Evolutionary conservation across 2,329 filamentous ascomycete species (phyloP).

Genomic region (Aspergillus neoniger): DNA sequence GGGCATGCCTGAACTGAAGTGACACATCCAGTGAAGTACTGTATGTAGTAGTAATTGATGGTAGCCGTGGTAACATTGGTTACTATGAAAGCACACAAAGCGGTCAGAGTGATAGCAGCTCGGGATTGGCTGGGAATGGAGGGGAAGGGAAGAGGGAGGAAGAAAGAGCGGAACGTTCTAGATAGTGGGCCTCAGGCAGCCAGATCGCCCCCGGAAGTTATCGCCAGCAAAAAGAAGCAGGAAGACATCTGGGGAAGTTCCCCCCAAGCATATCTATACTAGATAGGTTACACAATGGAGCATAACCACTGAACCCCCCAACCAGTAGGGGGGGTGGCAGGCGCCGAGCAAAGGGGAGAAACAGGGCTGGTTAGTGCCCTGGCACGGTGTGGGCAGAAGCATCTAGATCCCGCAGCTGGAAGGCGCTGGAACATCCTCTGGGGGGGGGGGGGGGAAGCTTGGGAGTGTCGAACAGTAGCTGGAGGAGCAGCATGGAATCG

Average conservation of each 20-base stretch:
- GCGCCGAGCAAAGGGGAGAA: neutral
- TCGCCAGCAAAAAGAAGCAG: too few relatives aligned
- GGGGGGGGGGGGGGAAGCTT: conserved; percentile 5
- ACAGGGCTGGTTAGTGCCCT: neutral
- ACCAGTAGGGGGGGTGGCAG: neutral
- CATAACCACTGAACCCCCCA: neutral
- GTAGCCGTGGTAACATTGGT: neutral
- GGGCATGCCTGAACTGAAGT: too few relatives aligned
- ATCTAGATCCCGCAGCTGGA: conserved; percentile 14
- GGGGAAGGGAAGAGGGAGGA: conserved; percentile 21
- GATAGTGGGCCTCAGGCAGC: conserved; percentile 26
- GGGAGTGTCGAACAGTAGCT: too few relatives aligned
- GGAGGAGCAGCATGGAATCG: conserved; percentile 12
- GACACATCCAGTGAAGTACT: too few relatives aligned
- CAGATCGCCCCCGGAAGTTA: conserved; percentile 1
- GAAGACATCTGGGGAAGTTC: neutral
- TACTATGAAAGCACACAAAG: conserved; percentile 8
- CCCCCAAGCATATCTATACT: too few relatives aligned
- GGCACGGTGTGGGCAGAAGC: neutral
- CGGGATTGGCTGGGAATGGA: conserved; percentile 19
- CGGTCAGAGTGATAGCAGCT: neutral
- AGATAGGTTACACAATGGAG: too few relatives aligned
- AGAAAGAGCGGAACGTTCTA: conserved; percentile 35
- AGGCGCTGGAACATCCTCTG: conserved; percentile 19
- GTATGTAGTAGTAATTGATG: neutral